Evolutionary conservation across 257 asterid genomes (phyloP).

Genomic region (Lycium barbarum): DNA sequence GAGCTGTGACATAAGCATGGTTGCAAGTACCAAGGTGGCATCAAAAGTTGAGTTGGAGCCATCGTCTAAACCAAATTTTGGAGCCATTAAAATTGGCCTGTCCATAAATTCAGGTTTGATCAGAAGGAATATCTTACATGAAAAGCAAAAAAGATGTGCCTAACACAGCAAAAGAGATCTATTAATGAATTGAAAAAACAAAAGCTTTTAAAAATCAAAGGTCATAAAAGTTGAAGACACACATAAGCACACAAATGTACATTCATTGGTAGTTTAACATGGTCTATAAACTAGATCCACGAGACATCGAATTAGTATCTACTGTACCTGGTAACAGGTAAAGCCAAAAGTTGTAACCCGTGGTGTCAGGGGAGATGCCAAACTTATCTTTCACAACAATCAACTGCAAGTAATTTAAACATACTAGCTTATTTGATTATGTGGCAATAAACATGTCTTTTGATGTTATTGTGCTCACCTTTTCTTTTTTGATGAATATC

Average conservation of each 20-base stretch:
- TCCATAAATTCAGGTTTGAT: constrained; percentile 38
- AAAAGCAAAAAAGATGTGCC: constrained; percentile 27
- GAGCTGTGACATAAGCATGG: constrained; percentile 94
- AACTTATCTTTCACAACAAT: constrained; percentile 13
- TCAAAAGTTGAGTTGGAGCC: constrained; percentile 74
- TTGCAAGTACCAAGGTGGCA: constrained; percentile 91
- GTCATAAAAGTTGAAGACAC: not conserved
- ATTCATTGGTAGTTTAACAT: constrained; percentile 3
- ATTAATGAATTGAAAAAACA: not conserved
- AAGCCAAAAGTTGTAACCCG: not conserved
- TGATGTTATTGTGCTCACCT: not conserved
- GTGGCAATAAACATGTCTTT: not conserved
- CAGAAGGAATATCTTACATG: constrained; percentile 23
- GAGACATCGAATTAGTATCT: not conserved
- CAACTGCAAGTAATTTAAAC: not conserved
- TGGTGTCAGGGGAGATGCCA: not conserved
- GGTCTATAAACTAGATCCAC: constrained; percentile 2
- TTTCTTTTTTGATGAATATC: not conserved
- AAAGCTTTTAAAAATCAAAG: not conserved
- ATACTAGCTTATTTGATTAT: constrained; percentile 9
- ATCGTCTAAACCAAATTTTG: constrained; percentile 83
- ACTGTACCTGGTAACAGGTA: not conserved
- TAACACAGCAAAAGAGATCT: constrained; percentile 30
- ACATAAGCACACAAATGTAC: not conserved
- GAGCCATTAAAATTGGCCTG: constrained; percentile 97